Evolutionary conservation across 345 rosid species (phyloP).

Genomic region (Balakata baccata): DNA sequence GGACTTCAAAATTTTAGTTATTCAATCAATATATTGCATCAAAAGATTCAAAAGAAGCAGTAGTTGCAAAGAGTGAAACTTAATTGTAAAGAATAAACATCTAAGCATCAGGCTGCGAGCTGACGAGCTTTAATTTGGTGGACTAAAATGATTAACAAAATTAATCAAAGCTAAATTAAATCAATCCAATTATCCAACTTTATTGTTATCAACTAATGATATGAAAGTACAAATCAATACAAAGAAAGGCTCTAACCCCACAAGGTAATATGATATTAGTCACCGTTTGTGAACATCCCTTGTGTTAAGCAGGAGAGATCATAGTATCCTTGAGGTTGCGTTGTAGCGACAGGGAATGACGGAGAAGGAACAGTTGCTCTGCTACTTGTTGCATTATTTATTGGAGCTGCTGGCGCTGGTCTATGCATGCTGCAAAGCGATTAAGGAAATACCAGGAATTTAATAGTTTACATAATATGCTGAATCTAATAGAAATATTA

Average conservation of each 20-base stretch:
- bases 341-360: constrained; percentile 21
- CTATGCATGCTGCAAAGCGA: constrained; percentile 31
- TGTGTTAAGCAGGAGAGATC: constrained; percentile 48
- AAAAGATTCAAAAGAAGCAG: not conserved
- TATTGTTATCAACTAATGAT: constrained; percentile 1
- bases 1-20: not conserved
- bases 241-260: constrained; percentile 6
- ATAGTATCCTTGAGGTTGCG: constrained; percentile 39
- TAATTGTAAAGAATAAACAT: not conserved
- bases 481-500: not conserved
- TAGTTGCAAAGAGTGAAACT: not conserved
- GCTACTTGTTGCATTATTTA: constrained; percentile 18
- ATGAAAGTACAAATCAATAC: constrained; percentile 13
- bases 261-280: not conserved
- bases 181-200: constrained; percentile 5
- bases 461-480: not conserved
- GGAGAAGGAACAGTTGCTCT: constrained; percentile 23
- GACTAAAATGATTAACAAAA: not conserved
- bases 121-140: not conserved
- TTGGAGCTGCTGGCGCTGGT: constrained; percentile 26
- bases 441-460: not conserved
- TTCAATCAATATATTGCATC: not conserved
- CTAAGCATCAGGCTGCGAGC: not conserved
- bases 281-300: constrained; percentile 43
- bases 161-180: not conserved